Evolutionary conservation across 768 basidiomycete species (phyloP).

Genomic region (Nevesoporus exiguus): DNA sequence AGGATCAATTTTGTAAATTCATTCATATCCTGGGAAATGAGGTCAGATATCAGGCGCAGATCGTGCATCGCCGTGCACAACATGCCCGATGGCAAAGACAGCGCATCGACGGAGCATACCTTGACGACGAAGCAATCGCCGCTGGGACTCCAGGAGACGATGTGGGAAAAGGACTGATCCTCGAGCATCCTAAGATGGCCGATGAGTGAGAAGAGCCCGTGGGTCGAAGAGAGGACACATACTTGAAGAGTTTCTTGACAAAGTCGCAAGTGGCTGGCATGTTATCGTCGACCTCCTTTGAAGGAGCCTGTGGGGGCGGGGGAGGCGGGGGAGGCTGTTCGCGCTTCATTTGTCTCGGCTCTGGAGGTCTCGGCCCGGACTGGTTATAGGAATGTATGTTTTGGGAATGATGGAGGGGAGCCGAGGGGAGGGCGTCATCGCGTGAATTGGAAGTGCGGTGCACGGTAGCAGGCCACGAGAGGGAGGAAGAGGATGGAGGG

Average conservation of each 20-base stretch:
- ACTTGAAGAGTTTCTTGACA: conserved; percentile 95
- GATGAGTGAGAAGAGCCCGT: conserved; percentile 1
- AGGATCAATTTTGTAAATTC: conserved; percentile 91
- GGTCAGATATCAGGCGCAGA: conserved; percentile 9
- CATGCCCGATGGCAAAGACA: neutral
- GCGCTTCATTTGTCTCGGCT: conserved; percentile 29
- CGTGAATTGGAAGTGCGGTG: conserved; percentile 41
- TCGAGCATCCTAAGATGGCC: conserved; percentile 74
- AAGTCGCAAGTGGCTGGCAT: conserved; percentile 85
- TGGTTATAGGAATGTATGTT: conserved; percentile 22
- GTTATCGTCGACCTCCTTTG: conserved; percentile 55
- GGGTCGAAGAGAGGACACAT: conserved; percentile 18
- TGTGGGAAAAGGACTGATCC: conserved; percentile 63
- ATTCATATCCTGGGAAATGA: conserved; percentile 71
- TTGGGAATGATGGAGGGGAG: conserved; percentile 17
- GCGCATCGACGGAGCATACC: conserved; percentile 23
- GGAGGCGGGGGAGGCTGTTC: conserved; percentile 27
- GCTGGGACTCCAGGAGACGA: conserved; percentile 79
- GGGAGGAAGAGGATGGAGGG: conserved; percentile 25
- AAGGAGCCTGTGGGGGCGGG: conserved; percentile 12
- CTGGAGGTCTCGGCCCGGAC: conserved; percentile 14
- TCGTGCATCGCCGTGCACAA: neutral
- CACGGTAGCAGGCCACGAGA: conserved; percentile 25
- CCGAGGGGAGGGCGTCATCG: conserved; percentile 37
- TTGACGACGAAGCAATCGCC: conserved; percentile 93